These are phyloP conservation scores for Syzygium grande DNA, from an alignment of 345 rosid genomes.

Conservation along the genomic window DNA sequence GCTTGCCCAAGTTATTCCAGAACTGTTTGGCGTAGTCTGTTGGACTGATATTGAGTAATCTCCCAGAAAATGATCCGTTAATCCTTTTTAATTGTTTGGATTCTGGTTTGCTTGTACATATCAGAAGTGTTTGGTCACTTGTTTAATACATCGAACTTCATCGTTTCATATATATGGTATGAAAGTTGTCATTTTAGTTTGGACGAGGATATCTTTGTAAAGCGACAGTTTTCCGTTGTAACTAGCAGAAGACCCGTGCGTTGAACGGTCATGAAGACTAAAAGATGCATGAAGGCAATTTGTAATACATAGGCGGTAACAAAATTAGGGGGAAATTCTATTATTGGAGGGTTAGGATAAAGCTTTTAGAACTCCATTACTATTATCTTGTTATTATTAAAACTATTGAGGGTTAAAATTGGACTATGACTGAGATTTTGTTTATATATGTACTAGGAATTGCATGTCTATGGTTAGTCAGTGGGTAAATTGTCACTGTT, in stretches of 20 bases:
- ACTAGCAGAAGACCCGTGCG: background rate
- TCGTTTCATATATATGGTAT: background rate
- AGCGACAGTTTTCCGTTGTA: background rate
- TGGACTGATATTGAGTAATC: background rate
- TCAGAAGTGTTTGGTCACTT: background rate
- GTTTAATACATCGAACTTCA: background rate
- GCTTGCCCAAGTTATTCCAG: background rate
- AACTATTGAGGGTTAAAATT: background rate
- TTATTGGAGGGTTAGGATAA: background rate
- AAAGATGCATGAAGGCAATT: background rate
- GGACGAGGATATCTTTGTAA: background rate
- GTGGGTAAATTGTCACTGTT: background rate
- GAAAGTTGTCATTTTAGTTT: background rate
- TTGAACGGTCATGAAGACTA: background rate
- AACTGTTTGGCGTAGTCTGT: background rate
- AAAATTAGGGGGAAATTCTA: background rate
- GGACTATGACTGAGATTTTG: background rate
- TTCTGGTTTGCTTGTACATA: background rate
- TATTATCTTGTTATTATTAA: background rate
- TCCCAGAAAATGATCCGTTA: background rate
- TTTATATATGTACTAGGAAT: background rate
- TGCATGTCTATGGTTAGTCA: background rate
- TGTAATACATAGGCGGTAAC: background rate
- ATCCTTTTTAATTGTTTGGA: background rate
- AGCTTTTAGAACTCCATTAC: background rate